Base-by-base conservation (phyloP, 208 protist genomes). In the Trypanosoma theileri region DNA sequence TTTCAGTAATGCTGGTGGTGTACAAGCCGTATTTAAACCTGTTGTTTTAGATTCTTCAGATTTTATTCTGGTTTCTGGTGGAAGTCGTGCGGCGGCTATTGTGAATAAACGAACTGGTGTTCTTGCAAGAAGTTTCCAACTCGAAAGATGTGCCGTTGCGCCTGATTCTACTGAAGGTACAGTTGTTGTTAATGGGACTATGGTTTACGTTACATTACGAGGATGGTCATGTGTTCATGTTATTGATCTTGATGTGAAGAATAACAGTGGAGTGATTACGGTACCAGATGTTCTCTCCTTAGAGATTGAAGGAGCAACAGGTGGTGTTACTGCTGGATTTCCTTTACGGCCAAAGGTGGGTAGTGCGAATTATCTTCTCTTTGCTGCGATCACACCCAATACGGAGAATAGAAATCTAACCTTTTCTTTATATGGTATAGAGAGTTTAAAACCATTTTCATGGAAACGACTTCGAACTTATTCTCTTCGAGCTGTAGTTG, bases 151-250 rank as follows among this genome's bases (percentile, higher is more conserved):
- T 44, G 17, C 16, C 9, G 46, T 59, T 48, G 28, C 58, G 55
- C 24, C 61, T 6, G 44, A 58, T 11, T 16, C 51, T 26, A 19
- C 17, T 6, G 54, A 67, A 10, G 16, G 58, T 10, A 26, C 41
- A 19, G 42, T 67, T 8, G 1, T 66, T 66, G 46, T 62, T 24
- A 73, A 73, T 62, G 60, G 68, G 35, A 73, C 68, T 28, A 13
- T 63, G 13, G 59, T 73, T 45, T 66, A 66, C 45, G 4, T 73
- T 53, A 52, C 50, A 24, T 51, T 73, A 21, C 1, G 12, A 9
- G 59, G 68, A 46, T 65, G 68, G 57, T 67, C 60, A 31, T 73
- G 68, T 45, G 21, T 59, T 28, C 59, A 73, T 48, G 56, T 73
- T 66, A 21, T 66, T 6, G 50, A 66, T 50, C 41, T 73, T 40